Evolutionary conservation across 148 eudicot species (phyloP).

Genomic region (Chenopodium formosanum): DNA sequence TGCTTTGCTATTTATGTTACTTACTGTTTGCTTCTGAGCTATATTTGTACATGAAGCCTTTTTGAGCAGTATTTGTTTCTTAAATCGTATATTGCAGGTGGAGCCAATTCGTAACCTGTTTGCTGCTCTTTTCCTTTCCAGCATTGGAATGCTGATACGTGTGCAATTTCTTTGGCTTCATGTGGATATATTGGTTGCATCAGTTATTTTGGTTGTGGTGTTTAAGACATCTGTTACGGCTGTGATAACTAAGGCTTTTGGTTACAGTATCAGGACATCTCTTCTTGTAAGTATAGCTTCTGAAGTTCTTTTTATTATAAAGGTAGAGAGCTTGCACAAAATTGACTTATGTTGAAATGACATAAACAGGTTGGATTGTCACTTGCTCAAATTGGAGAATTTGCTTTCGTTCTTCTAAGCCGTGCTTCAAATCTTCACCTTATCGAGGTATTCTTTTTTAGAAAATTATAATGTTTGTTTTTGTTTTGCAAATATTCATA

Average conservation of each 20-base stretch:
- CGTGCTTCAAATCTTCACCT: slow-evolving; percentile 93
- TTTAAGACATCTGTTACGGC: slow-evolving; percentile 89
- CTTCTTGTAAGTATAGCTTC: slow-evolving; percentile 61
- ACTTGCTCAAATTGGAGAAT: slow-evolving; percentile 99
- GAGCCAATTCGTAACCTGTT: slow-evolving; percentile 97
- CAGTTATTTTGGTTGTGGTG: slow-evolving; percentile 83
- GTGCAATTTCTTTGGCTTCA: slow-evolving; percentile 95
- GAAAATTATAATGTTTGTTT: not conserved
- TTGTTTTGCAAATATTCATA: not conserved
- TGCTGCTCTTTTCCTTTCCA: slow-evolving; percentile 97
- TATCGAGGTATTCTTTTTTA: slow-evolving; percentile 54
- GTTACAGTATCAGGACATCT: slow-evolving; percentile 76
- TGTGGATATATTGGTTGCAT: slow-evolving; percentile 95
- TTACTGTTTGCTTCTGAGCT: not conserved
- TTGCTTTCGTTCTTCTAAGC: slow-evolving; percentile 92
- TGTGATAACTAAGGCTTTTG: slow-evolving; percentile 68
- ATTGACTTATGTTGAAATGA: slow-evolving; percentile 14
- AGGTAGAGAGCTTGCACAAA: slow-evolving; percentile 18
- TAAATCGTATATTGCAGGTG: slow-evolving; percentile 50
- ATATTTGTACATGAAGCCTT: slow-evolving; percentile 7
- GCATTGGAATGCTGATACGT: slow-evolving; percentile 97
- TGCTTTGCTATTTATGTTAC: not conserved
- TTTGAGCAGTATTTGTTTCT: slow-evolving; percentile 8
- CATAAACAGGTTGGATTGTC: slow-evolving; percentile 77
- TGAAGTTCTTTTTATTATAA: slow-evolving; percentile 18